Conservation (phyloP, 164 flowering plant genomes). For the Dillenia suffruticosa region DNA sequence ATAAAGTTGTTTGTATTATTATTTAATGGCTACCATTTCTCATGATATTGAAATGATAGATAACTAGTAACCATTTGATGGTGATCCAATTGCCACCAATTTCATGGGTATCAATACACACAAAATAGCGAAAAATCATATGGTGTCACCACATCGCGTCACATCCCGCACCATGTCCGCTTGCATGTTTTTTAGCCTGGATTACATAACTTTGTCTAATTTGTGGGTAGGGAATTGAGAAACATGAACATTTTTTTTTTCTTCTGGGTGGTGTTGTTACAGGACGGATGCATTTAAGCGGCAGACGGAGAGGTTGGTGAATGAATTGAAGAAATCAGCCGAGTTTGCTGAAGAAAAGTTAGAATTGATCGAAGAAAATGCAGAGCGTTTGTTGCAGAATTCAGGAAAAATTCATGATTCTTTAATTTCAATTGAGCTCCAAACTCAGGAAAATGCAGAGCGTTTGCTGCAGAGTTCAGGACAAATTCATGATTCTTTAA, state of each 20-base stretch:
- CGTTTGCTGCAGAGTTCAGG: constrained; percentile 30
- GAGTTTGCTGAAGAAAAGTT: constrained; percentile 57
- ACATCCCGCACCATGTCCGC: no score
- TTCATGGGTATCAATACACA: no score
- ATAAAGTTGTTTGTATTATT: no score
- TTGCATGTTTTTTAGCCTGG: no score
- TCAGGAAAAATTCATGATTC: constrained; percentile 52
- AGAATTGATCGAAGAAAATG: constrained; percentile 44
- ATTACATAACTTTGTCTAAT: no score
- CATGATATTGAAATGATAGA: no score
- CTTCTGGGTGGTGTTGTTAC: constrained; percentile 11
- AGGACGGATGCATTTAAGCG: constrained; percentile 64
- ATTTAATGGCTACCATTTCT: no score
- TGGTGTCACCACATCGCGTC: no score
- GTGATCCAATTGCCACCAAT: no score
- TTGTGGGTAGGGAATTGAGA: no score
- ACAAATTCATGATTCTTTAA: constrained; percentile 47
- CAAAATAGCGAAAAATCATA: no score
- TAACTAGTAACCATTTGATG: no score
- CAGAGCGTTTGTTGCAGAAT: constrained; percentile 40
- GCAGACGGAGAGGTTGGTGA: constrained; percentile 74
- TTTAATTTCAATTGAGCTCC: constrained; percentile 40
- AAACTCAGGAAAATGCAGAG: constrained; percentile 42
- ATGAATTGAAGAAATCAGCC: constrained; percentile 58
- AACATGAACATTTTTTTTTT: background rate